These are phyloP conservation scores for Zalaria sp. DNA, from an alignment of 2,329 filamentous ascomycete species.

Conservation along the genomic window DNA sequence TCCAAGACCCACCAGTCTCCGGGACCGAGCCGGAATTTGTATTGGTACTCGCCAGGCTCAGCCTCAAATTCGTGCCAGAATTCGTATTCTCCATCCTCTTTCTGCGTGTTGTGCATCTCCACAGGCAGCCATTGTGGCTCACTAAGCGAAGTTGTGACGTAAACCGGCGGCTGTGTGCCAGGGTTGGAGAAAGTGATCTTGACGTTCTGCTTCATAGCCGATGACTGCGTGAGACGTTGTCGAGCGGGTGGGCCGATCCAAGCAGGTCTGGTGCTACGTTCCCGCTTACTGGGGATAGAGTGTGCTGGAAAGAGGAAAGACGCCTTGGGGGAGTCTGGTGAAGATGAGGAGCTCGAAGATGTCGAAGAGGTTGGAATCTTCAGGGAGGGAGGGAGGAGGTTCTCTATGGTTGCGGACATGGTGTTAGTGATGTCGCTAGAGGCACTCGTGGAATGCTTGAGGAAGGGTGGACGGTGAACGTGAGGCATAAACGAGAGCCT, in stretches of 20 bases:
- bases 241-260: conserved; percentile 6
- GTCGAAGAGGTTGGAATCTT: not conserved
- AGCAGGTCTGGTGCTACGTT: conserved; percentile 4
- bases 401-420: conserved; percentile 2
- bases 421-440: conserved; percentile 1
- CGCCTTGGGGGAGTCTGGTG: no score
- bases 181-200: conserved; percentile 48
- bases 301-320: conserved; percentile 3
- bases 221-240: not conserved
- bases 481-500: not conserved
- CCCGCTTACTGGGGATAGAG: not conserved
- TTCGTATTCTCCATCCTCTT: conserved; percentile 35
- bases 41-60: conserved; percentile 49
- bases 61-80: conserved; percentile 45
- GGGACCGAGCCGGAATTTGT: conserved; percentile 57
- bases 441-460: not conserved
- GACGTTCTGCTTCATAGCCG: conserved; percentile 24
- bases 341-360: not conserved
- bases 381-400: not conserved
- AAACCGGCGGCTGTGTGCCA: conserved; percentile 52
- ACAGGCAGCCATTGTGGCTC: conserved; percentile 50
- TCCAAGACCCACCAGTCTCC: conserved; percentile 60
- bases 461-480: not conserved
- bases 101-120: conserved; percentile 45
- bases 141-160: conserved; percentile 55